Percentiles rank a stretch among this genome's conserved stretches.
Conservation (phyloP, 73 alveolate species). For the Effrenium voratum region DNA sequence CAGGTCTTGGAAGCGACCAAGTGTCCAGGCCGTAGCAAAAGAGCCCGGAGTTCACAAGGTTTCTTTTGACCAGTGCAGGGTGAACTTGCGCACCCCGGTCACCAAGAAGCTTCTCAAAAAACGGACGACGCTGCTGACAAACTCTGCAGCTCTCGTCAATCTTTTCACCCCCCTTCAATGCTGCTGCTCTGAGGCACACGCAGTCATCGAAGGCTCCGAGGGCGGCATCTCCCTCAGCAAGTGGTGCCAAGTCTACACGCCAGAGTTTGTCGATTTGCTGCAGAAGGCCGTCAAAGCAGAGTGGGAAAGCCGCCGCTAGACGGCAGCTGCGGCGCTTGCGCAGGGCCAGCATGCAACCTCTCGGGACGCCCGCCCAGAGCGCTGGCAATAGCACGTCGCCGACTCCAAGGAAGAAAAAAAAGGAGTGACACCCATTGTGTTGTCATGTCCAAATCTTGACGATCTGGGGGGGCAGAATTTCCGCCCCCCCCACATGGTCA, state of each 20-base stretch:
- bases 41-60: not conserved
- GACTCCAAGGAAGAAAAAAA: no score
- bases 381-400: no score
- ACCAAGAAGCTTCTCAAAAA: not conserved
- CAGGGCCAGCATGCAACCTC: no score
- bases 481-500: no score
- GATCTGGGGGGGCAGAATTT: no score
- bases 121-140: slow-evolving; percentile 22
- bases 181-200: not conserved
- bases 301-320: no score
- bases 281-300: not conserved
- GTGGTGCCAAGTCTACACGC: not conserved
- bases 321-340: no score
- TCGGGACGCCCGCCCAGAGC: no score
- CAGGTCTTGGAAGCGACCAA: not conserved
- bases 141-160: not conserved
- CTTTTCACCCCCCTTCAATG: not conserved
- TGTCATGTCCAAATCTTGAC: no score
- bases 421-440: no score
- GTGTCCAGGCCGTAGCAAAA: not conserved
- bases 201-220: not conserved
- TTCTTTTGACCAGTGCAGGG: not conserved
- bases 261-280: not conserved
- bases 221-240: not conserved
- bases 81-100: not conserved